Base-by-base conservation (phyloP, 805 yeast genomes). In the Lipomyces yamanashiensis region DNA sequence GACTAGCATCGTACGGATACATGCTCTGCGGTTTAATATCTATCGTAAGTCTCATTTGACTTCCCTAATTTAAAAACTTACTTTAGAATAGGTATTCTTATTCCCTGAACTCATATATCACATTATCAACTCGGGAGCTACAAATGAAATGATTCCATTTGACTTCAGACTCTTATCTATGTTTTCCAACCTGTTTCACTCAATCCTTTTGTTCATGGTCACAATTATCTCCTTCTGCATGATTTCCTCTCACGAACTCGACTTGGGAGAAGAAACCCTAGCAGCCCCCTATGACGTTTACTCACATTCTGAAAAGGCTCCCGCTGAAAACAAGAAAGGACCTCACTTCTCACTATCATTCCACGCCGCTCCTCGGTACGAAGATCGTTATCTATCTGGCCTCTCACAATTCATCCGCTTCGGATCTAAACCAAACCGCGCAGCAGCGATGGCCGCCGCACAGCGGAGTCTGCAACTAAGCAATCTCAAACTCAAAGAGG, bases 351-450 rank as follows among this genome's bases (percentile, higher is more conserved):
- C 68, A 1, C 43, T 64, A 8, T 43, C 66, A 10, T 64, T 64
- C 45, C 57, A 64, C 56, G 66, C 68, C 17, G 36, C 67, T 9
- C 66, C 68, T 2, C 52, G 66, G n/a, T 64, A 64, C 44, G 68
- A 64, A 47, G 68, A 62, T 41, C 53, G 49, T 15, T 63, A 60
- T 49, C 49, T 54, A 15, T 60, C 62, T 28, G 61, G 55, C 10
- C 10, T 62, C 17, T 23, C 52, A 15, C 48, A 21, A 19, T 55
- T 47, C 17, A 33, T 45, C 19, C 43, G 51, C 15, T 34, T 45
- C 19, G 51, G 58, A 13, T 34, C 51, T 2, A 36, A 39, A 19
- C 43, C 45, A 12, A 23, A 19, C 28, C 45, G 47, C 44, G 43
- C 44, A 4, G 17, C 44, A 10, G 19, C 44, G 1, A 4, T 21